Evolutionary conservation across 2,329 filamentous ascomycete species (phyloP).

Genomic region (Bipolaris victoriae): DNA sequence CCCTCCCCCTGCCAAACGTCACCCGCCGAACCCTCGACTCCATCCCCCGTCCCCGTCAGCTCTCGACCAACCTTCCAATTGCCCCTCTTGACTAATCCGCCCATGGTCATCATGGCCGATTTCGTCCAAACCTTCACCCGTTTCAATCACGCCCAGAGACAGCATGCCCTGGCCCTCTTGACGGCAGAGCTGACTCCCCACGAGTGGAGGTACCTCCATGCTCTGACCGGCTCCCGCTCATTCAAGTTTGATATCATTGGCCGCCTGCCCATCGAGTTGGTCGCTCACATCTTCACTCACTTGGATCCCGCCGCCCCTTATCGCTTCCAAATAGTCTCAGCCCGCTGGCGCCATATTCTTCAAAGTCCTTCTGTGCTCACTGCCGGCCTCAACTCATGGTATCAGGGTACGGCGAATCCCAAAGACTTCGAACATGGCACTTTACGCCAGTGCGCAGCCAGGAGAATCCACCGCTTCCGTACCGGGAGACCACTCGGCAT

Average conservation of each 20-base stretch:
- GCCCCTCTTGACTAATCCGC: neutral
- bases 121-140: slow-evolving; percentile 28
- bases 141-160: slow-evolving; percentile 21
- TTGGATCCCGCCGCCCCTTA: slow-evolving; percentile 40
- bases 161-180: slow-evolving; percentile 33
- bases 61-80: slow-evolving; percentile 10
- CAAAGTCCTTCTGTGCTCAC: slow-evolving; percentile 34
- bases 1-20: slow-evolving; percentile 4
- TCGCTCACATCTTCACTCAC: slow-evolving; percentile 44
- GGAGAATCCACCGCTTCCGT: slow-evolving; percentile 34
- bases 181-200: slow-evolving; percentile 32
- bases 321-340: slow-evolving; percentile 41
- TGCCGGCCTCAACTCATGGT: slow-evolving; percentile 30
- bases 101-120: slow-evolving; percentile 7
- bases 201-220: slow-evolving; percentile 40
- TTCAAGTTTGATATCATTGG: slow-evolving; percentile 46
- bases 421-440: slow-evolving; percentile 20
- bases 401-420: slow-evolving; percentile 20
- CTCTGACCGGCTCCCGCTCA: slow-evolving; percentile 22
- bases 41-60: slow-evolving; percentile 8
- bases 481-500: slow-evolving; percentile 19
- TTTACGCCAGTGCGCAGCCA: slow-evolving; percentile 27
- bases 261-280: slow-evolving; percentile 48
- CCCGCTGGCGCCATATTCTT: slow-evolving; percentile 40
- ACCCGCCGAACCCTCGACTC: slow-evolving; percentile 4